Conservation (phyloP, 2,329 filamentous ascomycete genomes). For the Mycogone perniciosa region DNA sequence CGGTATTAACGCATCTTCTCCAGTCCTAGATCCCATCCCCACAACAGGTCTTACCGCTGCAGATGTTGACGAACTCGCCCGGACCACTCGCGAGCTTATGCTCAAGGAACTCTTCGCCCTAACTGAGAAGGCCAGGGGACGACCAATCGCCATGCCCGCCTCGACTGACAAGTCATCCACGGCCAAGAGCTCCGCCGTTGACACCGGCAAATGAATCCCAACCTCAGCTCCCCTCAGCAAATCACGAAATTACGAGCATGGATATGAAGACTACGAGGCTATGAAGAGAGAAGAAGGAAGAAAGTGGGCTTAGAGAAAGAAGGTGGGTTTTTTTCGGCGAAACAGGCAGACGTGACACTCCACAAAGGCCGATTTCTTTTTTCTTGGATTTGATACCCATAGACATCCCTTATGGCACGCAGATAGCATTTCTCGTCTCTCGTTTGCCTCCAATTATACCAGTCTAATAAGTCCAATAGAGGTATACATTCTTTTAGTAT, state of each 20-base stretch:
- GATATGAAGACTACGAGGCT: no score
- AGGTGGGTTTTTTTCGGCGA: background rate
- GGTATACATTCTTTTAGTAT: no score
- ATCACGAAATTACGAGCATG: background rate
- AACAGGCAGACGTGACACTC: no score
- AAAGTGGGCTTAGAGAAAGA: background rate
- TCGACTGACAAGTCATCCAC: conserved; percentile 16
- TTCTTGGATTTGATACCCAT: no score
- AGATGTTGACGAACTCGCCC: conserved; percentile 70
- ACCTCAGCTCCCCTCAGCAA: background rate
- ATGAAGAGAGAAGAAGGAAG: background rate
- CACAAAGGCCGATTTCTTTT: no score
- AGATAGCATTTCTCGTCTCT: no score
- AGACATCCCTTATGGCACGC: no score
- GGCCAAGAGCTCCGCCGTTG: conserved; percentile 26
- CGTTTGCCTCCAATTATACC: no score
- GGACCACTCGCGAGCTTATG: conserved; percentile 68
- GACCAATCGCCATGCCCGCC: conserved; percentile 27
- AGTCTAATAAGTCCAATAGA: no score
- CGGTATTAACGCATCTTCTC: background rate
- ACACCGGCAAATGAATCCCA: conserved; percentile 11
- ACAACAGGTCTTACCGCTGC: conserved; percentile 66
- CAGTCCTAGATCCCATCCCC: conserved; percentile 74
- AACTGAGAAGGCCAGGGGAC: conserved; percentile 45
- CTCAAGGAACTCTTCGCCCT: conserved; percentile 55